Conservation (phyloP, 2,329 filamentous ascomycete genomes). For the Epicoccum nigrum region DNA sequence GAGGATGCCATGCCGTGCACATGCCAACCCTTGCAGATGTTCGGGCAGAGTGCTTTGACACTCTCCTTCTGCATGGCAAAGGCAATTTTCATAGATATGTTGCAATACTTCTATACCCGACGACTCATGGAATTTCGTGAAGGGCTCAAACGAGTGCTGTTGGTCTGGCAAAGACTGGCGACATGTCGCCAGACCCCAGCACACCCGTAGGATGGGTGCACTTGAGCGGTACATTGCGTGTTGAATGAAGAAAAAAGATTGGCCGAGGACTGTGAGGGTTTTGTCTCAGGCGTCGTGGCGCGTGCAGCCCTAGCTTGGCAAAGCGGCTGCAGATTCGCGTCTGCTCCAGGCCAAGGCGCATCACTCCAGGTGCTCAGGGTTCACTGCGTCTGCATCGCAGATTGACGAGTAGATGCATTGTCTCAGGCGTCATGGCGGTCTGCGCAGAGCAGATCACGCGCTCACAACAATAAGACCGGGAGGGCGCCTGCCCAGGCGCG, state of each 20-base stretch:
- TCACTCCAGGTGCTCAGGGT: constrained; percentile 16
- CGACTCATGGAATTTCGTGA: constrained; percentile 40
- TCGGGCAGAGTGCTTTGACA: too few relatives aligned
- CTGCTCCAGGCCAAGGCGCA: constrained; percentile 11
- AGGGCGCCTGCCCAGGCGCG: constrained; percentile 12
- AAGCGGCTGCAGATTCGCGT: constrained; percentile 14
- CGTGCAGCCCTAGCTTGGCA: constrained; percentile 21
- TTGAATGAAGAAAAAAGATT: constrained; percentile 23
- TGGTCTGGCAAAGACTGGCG: constrained; percentile 45
- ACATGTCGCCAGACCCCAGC: constrained; percentile 42
- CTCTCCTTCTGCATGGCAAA: neutral
- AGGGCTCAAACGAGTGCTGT: constrained; percentile 47
- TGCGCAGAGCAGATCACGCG: constrained; percentile 30
- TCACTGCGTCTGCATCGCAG: constrained; percentile 25
- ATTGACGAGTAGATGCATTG: constrained; percentile 39
- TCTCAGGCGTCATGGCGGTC: constrained; percentile 42
- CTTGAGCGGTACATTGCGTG: constrained; percentile 45
- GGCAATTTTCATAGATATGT: constrained; percentile 21
- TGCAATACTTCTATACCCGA: constrained; percentile 43
- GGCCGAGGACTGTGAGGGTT: constrained; percentile 11
- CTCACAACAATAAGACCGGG: constrained; percentile 13
- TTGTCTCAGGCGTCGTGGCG: constrained; percentile 18
- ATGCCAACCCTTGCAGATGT: neutral
- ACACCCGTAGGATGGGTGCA: constrained; percentile 34
- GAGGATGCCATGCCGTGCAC: neutral